Evolutionary conservation across 2,329 filamentous ascomycete genomes (phyloP).

Genomic region (Dothideomycetes sp.): DNA sequence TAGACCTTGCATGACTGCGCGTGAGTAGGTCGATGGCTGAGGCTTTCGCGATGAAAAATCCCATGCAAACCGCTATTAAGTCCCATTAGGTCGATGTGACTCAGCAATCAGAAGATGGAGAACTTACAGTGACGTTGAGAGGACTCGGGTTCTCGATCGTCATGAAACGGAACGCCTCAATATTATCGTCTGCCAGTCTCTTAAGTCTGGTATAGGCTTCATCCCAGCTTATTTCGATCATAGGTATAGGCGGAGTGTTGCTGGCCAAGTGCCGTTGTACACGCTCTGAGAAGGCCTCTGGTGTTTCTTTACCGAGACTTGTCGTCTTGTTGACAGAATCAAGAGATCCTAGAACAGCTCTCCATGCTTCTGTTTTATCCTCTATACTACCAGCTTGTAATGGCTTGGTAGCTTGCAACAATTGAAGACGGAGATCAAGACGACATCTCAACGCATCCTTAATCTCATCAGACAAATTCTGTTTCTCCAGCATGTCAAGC

Average conservation of each 20-base stretch:
- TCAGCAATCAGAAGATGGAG: neutral
- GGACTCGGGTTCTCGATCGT: constrained; percentile 8
- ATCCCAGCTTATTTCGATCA: constrained; percentile 66
- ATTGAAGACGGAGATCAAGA: constrained; percentile 52
- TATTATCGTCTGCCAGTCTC: constrained; percentile 62
- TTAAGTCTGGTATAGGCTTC: constrained; percentile 62
- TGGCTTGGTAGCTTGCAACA: constrained; percentile 13
- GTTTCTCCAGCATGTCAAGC: constrained; percentile 37
- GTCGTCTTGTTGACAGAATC: constrained; percentile 1
- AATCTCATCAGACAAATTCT: constrained; percentile 15
- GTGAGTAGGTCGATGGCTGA: constrained; percentile 73
- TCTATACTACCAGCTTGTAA: neutral
- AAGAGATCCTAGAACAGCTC: constrained; percentile 22
- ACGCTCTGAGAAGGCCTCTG: constrained; percentile 79
- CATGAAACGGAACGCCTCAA: constrained; percentile 38
- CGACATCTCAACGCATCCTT: constrained; percentile 33
- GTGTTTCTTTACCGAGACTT: constrained; percentile 53
- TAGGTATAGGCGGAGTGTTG: constrained; percentile 84
- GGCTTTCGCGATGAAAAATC: constrained; percentile 70
- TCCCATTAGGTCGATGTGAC: constrained; percentile 20
- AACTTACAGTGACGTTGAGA: constrained; percentile 14
- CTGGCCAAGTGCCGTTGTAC: constrained; percentile 87
- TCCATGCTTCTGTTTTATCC: constrained; percentile 13
- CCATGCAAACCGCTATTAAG: constrained; percentile 58
- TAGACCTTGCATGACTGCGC: constrained; percentile 44